Evolutionary conservation across 495 filamentous ascomycete species (phyloP), one percentile per base, ranked within the genome.

Genomic region (Rhizodiscina lignyota): DNA sequence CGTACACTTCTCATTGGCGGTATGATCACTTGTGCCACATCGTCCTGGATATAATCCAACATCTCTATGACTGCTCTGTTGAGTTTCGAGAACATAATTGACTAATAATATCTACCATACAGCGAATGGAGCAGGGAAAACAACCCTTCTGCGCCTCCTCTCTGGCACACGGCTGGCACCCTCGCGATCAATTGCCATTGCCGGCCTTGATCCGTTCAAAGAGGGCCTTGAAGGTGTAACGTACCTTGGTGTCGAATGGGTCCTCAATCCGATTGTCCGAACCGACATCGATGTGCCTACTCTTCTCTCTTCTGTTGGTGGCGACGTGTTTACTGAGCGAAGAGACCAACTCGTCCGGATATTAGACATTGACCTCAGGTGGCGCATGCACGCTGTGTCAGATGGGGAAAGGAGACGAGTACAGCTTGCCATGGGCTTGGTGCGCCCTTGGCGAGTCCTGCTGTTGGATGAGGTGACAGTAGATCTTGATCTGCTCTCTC

Each of bases 51-150:
- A 6, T 19, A 28, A 18, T 20, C 13, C 41, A 33, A 18, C 10
- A 17, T 6, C 10, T 33, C 30, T 10, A 33, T 17, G 17, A 12
- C 16, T 45, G 32, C 39, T 17, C 24, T 37, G 11, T 32, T 30
- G 16, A 23, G 16, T 13, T 22, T 21, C 4, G 4, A 29, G n/a
- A n/a, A n/a, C n/a, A n/a, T n/a, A n/a, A n/a, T n/a, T n/a, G n/a
- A n/a, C n/a, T n/a, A n/a, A n/a, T n/a, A n/a, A n/a, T n/a, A n/a
- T n/a, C n/a, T 36, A 13, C 22, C 13, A 37, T 16, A 36, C 45
- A 82, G 77, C 91, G 39, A 99, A 99, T 56, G 89, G 89, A 49
- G 87, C 91, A 13, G 89, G 89, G 28, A 99, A 99, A 53, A 96
- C 91, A 16, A 96, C 89, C 2, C 74, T 99, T 21, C 78, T 99